Evolutionary conservation across 139 green algal species (phyloP), one percentile per base, ranked within the genome.

Genomic region (Bryopsis sp.): DNA sequence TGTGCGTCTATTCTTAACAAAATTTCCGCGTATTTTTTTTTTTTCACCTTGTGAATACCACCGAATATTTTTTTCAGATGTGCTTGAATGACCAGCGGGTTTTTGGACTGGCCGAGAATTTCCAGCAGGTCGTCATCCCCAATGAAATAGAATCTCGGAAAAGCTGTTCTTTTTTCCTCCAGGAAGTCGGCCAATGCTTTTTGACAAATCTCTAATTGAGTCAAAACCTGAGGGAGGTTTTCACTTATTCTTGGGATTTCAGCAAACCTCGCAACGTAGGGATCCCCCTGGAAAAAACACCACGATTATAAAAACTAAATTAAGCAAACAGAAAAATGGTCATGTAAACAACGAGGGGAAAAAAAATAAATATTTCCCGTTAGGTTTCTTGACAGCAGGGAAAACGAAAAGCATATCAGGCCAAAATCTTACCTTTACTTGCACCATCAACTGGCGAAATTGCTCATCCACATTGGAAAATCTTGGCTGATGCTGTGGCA

Each of bases 1-100:
- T n/a, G n/a, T n/a, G n/a, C 59, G 6, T 67, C n/a, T 48, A 29
- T 5, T 60, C 59, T 37, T 67, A 58, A 24, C 47, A 24, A 57
- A 24, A 57, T 24, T 24, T 57, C 24, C 24, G 47, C 24, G 24
- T 57, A 24, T 24, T 24, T 24, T 57, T 24, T 24, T 24, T 57
- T 57, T 38, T 47, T 36, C 60, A 92, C 84, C 67, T 78, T 78
- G 76, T 91, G 82, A 38, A 95, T 89, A 26, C 88, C 88, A 8
- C 84, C 81, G 74, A 93, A 95, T 28, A 95, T 78, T 79, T 95
- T 95, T 67, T 90, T 91, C 28, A 95, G 82, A 72, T 93, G 87
- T 7, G 77, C 69, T 74, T 93, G 87, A 50, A 92, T 90, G n/a
- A 92, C 79, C 1, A 70, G 68, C 2, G 86, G 85, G 74, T 85